Evolutionary conservation across 2,329 filamentous ascomycete species (phyloP), one percentile per base, ranked within the genome.

Genomic region (Bertia moriformis): DNA sequence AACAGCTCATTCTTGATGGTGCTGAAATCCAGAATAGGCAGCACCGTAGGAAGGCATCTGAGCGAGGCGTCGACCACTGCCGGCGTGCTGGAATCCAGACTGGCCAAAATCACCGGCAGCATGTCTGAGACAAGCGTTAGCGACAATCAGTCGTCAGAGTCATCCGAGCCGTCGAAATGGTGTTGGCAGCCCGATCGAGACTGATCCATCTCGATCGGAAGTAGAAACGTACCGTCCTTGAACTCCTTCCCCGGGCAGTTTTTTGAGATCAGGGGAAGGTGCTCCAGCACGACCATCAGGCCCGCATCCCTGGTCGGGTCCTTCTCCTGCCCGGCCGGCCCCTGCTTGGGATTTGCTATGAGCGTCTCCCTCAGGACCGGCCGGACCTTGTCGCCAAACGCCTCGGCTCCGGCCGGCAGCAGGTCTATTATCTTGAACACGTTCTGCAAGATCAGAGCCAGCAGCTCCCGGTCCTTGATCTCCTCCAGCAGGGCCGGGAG

Each of bases 1-100:
- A 98, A 98, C 1, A 98, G 70, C 45, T 96, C 89, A 49, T 93
- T 91, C 59, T 96, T 98, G 50, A 95, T 89, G 0, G 89, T 96
- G 47, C 82, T 93, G 48, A 95, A 96, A 58, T 98, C 91, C 5
- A 98, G 74, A 2, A 91, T 76, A 0, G 87, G 85, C 4, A 96
- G 63, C n/a, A 95, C 73, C 1, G 75, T 68, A 2, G 86, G 80
- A 4, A 98, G 62, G 19, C 80, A 83, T 38, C 81, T 73, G 14
- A 98, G 66, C 2, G 87, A 80, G 3, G 83, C 82, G 58, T 96
- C 91, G 0, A 95, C 83, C 14, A 98, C 67, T 1, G 83, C 81
- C 47, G 93, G 91, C 0, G 88, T 94, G 1, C 84, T 73, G 7
- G 87, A 94, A 49, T 94, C 86, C 40, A 98, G 71, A 0, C 86